Conservation (phyloP, 2,329 filamentous ascomycete genomes). For the Neonectria neomacrospora region DNA sequence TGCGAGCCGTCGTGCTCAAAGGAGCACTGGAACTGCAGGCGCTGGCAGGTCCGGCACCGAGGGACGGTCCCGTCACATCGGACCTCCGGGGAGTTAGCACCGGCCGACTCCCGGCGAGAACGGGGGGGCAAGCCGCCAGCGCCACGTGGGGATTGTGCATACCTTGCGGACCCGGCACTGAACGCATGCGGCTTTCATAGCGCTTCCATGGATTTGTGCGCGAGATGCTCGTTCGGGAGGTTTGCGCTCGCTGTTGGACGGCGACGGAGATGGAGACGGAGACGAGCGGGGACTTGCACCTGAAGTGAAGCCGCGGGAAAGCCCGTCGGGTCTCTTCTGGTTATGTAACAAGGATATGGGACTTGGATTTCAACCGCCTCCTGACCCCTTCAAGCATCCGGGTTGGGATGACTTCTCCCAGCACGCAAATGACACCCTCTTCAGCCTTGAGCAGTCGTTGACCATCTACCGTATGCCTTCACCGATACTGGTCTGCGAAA, state of each 20-base stretch:
- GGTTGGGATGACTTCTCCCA: background rate
- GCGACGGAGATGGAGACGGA: background rate
- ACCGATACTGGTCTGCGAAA: too few species aligned
- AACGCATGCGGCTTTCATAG: constrained; percentile 45
- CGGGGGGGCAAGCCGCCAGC: constrained; percentile 6
- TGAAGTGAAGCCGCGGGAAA: constrained; percentile 1
- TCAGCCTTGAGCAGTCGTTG: background rate
- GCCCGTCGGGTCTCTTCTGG: background rate
- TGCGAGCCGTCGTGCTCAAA: constrained; percentile 43
- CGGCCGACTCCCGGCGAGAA: constrained; percentile 36
- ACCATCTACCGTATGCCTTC: background rate
- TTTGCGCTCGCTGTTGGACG: background rate
- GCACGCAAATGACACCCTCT: background rate
- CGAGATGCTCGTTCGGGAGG: background rate
- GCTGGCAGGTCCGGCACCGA: constrained; percentile 42
- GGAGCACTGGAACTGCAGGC: constrained; percentile 43
- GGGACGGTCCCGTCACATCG: constrained; percentile 44
- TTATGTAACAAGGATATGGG: background rate
- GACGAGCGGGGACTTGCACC: background rate
- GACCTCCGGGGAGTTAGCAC: constrained; percentile 43
- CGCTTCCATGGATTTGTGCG: constrained; percentile 11
- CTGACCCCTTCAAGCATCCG: background rate
- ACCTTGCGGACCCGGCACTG: constrained; percentile 46
- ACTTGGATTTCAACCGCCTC: background rate
- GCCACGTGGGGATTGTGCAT: constrained; percentile 15